phyloP scores from a whole-genome alignment of 2,329 filamentous ascomycete species.

The Xylariomycetidae sp. region DNA sequence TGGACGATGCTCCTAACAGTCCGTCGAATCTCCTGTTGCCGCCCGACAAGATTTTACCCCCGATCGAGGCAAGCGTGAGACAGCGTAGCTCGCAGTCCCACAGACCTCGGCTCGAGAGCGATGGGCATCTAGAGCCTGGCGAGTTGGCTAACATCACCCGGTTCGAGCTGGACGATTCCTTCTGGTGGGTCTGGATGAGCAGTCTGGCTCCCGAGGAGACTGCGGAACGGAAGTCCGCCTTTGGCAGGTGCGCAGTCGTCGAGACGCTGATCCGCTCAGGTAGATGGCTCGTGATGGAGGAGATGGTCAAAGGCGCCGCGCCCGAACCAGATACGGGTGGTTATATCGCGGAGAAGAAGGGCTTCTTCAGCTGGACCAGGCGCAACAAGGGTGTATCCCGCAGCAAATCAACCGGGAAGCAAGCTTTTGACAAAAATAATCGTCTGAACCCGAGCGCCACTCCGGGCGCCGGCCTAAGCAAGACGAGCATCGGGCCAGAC shows the following conservation, averaged over 20 bases:
- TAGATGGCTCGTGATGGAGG: constrained; percentile 91
- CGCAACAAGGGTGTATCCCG: constrained; percentile 60
- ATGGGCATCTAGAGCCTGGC: constrained; percentile 72
- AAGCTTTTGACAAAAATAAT: constrained; percentile 42
- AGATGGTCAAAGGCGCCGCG: constrained; percentile 90
- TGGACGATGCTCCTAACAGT: constrained; percentile 64
- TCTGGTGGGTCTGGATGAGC: constrained; percentile 99
- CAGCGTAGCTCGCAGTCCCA: constrained; percentile 87
- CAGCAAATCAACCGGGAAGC: constrained; percentile 66
- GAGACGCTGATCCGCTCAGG: constrained; percentile 80
- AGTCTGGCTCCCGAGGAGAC: constrained; percentile 92
- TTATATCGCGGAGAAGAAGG: constrained; percentile 93
- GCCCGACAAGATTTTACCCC: constrained; percentile 85
- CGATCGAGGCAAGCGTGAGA: constrained; percentile 66
- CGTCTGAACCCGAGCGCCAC: constrained; percentile 35
- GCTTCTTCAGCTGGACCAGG: constrained; percentile 82
- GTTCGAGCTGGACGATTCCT: constrained; percentile 87
- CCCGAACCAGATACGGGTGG: constrained; percentile 78
- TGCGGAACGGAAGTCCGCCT: constrained; percentile 78
- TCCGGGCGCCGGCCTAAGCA: constrained; percentile 53
- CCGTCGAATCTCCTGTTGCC: constrained; percentile 73
- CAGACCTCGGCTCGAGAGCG: constrained; percentile 63
- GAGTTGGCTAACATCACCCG: constrained; percentile 89
- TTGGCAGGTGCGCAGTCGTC: constrained; percentile 87
- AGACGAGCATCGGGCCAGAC: constrained; percentile 80